Evolutionary conservation across 1,284 basidiomycete species (phyloP), one percentile per base, ranked within the genome.

Genomic region (Uromyces viciae-fabae): DNA sequence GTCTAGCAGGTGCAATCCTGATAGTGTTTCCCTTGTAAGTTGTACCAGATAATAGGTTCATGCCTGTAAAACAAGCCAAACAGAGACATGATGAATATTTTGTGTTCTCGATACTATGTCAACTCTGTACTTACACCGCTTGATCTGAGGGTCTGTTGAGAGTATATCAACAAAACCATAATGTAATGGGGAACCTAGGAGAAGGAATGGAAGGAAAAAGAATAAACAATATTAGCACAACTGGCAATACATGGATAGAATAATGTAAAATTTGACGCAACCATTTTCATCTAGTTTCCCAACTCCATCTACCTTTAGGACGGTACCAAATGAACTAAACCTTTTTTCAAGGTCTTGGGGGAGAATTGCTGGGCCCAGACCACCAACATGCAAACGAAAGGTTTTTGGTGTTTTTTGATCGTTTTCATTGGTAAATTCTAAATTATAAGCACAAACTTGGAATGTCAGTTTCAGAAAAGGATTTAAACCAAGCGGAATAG

Each of bases 21-120:
- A 93, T 86, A 83, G 91, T 92, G n/a, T 92, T 87, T 22, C 92
- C 92, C 86, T 93, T 93, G 91, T 92, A 93, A 0, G 89, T 92
- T 11, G 91, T 90, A 38, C 92, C 92, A 82, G 91, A 93, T 9
- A 93, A 88, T 3, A 90, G 84, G 83, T 90, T 93, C 85, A 92
- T 87, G 86, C 92, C 92, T 93, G 77, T 3, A 66, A 9, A 54
- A 15, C n/a, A 40, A n/a, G 4, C 60, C 69, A 11, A 43, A 58
- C 81, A 74, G 52, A 46, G 46, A 31, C 75, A 25, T 54, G 76
- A 54, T 71, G 68, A 79, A 42, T 83, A 82, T 79, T 38, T 42
- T 60, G 78, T 56, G 52, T 38, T 72, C 15, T 15, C 11, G 11
- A 28, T 19, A 73, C 28, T 38, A 1, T 33, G 19, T 19, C 43